phyloP scores from a whole-genome alignment of 2,329 filamentous ascomycete species.

The Fusarium musae region DNA sequence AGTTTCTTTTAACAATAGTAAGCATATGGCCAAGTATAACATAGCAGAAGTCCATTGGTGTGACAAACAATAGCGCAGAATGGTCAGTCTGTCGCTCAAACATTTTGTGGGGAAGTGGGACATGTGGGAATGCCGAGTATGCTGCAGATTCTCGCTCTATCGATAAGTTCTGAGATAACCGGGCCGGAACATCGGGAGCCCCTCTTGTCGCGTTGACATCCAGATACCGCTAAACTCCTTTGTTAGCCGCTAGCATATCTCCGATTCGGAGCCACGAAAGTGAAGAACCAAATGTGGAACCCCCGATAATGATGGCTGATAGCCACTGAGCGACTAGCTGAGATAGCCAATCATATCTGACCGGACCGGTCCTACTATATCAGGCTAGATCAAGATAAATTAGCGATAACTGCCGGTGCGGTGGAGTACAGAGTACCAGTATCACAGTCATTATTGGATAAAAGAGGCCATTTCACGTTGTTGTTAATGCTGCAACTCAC shows the following conservation, averaged over 20 bases:
- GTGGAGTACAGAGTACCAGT: not conserved
- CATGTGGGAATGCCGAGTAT: not conserved
- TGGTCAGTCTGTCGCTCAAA: not conserved
- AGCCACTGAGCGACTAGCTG: accelerated
- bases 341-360: not conserved
- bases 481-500: not conserved
- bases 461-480: not conserved
- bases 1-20: accelerated
- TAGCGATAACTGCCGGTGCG: not conserved
- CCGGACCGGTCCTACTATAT: not conserved
- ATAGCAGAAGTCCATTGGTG: not conserved
- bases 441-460: conserved; percentile 1
- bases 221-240: not conserved
- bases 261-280: not conserved
- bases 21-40: accelerated
- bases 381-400: not conserved
- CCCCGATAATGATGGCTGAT: not conserved
- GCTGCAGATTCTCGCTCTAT: not conserved
- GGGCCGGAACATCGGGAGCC: not conserved
- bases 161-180: not conserved
- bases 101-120: not conserved
- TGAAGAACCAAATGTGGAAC: not conserved
- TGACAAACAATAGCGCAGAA: not conserved
- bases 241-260: not conserved
- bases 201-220: not conserved